phyloP scores from a whole-genome alignment of 208 protist genomes.

The Trypanosoma mega region DNA sequence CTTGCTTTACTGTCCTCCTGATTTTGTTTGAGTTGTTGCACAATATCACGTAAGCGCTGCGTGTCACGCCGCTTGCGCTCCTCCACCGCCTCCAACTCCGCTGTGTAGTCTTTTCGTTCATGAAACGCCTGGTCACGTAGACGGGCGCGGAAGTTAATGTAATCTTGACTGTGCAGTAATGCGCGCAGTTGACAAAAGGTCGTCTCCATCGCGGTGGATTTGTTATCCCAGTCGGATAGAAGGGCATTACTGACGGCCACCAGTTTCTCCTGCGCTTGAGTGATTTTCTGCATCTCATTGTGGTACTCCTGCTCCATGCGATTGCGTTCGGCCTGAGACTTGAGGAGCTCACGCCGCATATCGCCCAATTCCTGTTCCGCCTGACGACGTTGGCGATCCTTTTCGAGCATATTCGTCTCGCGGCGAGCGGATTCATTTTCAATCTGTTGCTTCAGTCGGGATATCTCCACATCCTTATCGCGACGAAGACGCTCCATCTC shows the following conservation, averaged over 20 bases:
- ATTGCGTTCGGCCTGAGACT: conserved; percentile 37
- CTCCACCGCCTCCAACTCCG: conserved; percentile 59
- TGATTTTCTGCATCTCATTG: conserved; percentile 56
- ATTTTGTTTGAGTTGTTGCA: conserved; percentile 38
- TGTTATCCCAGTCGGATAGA: conserved; percentile 63
- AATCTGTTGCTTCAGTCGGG: conserved; percentile 33
- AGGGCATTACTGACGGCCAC: conserved; percentile 49
- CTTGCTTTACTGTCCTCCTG: conserved; percentile 52
- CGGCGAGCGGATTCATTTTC: conserved; percentile 27
- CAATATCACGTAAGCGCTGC: conserved; percentile 43
- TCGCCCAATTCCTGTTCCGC: conserved; percentile 46
- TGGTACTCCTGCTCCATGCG: conserved; percentile 56
- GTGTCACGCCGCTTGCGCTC: conserved; percentile 61
- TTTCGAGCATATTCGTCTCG: conserved; percentile 43
- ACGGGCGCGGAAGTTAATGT: conserved; percentile 59
- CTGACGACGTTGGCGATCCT: conserved; percentile 54
- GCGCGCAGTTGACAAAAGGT: conserved; percentile 59
- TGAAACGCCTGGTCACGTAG: conserved; percentile 54
- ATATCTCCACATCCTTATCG: conserved; percentile 43
- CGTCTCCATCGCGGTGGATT: conserved; percentile 47
- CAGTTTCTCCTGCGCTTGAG: conserved; percentile 62
- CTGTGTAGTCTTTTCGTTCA: conserved; percentile 55
- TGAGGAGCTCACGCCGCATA: conserved; percentile 33
- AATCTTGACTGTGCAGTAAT: conserved; percentile 66
- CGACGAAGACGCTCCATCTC: conserved; percentile 38